Percentiles rank a stretch among this genome's conserved stretches.
Evolutionary conservation across 345 rosid species (phyloP).

Genomic region (Streptanthus diversifolius): DNA sequence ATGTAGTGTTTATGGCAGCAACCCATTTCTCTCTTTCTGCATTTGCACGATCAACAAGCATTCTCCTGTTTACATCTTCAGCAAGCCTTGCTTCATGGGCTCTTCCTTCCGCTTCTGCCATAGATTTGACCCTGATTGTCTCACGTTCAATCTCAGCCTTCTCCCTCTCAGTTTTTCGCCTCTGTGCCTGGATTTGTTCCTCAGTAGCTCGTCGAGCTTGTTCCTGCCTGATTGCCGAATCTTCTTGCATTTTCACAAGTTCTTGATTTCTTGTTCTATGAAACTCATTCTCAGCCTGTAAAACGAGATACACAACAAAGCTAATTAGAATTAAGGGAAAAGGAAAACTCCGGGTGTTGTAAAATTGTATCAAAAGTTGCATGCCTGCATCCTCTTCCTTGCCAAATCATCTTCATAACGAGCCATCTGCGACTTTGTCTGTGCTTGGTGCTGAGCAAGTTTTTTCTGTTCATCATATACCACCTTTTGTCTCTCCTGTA

Average conservation of each 20-base stretch:
- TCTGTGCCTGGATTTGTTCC: constrained; percentile 95
- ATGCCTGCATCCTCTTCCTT: constrained; percentile 99
- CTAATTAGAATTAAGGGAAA: constrained; percentile 12
- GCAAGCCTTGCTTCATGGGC: constrained; percentile 97
- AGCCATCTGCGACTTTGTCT: constrained; percentile 98
- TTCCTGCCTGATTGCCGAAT: constrained; percentile 84
- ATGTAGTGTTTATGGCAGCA: constrained; percentile 92
- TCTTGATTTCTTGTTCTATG: constrained; percentile 93
- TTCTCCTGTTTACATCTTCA: constrained; percentile 93
- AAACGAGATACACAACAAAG: constrained; percentile 3
- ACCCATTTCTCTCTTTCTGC: constrained; percentile 99
- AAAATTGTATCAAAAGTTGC: constrained; percentile 5
- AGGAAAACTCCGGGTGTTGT: neutral
- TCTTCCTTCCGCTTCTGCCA: constrained; percentile 99
- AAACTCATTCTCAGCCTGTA: constrained; percentile 84
- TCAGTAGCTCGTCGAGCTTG: constrained; percentile 94
- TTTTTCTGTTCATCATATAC: constrained; percentile 89
- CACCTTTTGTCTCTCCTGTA: constrained; percentile 89
- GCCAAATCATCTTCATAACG: constrained; percentile 91
- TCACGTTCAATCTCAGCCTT: constrained; percentile 97
- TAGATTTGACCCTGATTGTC: constrained; percentile 86
- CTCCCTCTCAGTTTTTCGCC: constrained; percentile 91
- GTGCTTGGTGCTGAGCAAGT: constrained; percentile 87
- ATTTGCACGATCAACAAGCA: constrained; percentile 89
- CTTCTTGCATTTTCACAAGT: constrained; percentile 93